These are phyloP conservation scores for Inga oerstediana DNA, from an alignment of 306 rosid genomes.

Conservation along the genomic window DNA sequence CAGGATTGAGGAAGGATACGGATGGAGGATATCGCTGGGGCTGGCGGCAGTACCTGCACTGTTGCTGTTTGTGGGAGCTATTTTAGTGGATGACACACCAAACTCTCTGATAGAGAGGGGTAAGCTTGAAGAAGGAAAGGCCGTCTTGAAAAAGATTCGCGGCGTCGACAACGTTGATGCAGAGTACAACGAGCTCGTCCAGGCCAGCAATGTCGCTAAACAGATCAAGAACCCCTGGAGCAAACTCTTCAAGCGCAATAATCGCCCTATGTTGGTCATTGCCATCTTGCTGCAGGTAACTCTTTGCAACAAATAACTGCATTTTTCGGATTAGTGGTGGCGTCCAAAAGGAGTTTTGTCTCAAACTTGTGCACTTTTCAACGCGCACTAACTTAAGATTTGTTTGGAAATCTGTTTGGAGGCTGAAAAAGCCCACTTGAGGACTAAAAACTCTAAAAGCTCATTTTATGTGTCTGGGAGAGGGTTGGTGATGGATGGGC, in stretches of 20 bases:
- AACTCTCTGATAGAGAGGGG: constrained; percentile 67
- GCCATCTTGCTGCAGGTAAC: constrained; percentile 50
- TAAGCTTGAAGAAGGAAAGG: constrained; percentile 46
- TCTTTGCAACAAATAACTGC: too few species aligned
- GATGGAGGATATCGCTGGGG: constrained; percentile 73
- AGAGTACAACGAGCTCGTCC: constrained; percentile 54
- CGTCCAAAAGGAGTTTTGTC: too few species aligned
- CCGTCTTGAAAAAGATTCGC: constrained; percentile 54
- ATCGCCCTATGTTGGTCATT: constrained; percentile 59
- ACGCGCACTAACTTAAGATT: too few species aligned
- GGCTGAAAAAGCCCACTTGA: too few species aligned
- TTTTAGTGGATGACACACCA: constrained; percentile 54
- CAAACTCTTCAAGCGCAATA: constrained; percentile 46
- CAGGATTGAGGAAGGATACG: constrained; percentile 60
- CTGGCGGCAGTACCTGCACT: constrained; percentile 57
- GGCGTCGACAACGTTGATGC: constrained; percentile 55
- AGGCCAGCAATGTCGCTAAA: constrained; percentile 52
- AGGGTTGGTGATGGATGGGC: too few species aligned
- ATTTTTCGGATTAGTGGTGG: too few species aligned
- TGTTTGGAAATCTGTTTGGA: too few species aligned
- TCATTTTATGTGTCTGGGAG: too few species aligned
- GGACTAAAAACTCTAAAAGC: too few species aligned
- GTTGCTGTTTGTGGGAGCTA: constrained; percentile 43
- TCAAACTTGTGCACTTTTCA: too few species aligned
- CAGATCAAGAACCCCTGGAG: constrained; percentile 46